Base-by-base conservation (phyloP, 106 monocot genomes). In the Amphibolis antarctica region DNA sequence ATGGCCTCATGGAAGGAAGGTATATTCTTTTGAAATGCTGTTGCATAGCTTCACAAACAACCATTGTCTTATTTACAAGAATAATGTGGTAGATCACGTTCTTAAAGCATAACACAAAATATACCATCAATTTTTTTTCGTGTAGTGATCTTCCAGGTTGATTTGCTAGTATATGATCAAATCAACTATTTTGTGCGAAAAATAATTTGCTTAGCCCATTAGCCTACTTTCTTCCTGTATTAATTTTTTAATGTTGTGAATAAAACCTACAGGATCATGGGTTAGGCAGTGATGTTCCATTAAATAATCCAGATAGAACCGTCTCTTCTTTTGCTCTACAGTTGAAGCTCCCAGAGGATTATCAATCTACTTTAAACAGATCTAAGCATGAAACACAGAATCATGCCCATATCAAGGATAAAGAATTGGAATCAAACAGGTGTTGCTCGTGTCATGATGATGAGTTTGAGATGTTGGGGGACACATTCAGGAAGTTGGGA, bases 321-420 rank as follows among this genome's bases (percentile, higher is more conserved):
- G 94, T 96, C 11, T 96, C 94, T 12, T 89, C 94, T 5, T 96
- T 86, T 61, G 86, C 89, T 11, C 58, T 66, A 66, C 83, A 86
- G 60, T 56, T 96, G 61, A 80, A 79, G 12, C 74, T 82, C 56
- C 18, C 20, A 21, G 30, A 54, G 44, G 48, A 79, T 66, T 49
- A 44, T 9, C 5, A 4, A 28, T 55, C 59, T 20, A 64, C 50
- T 53, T 63, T 58, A 47, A 42, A 50, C 20, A 27, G 26, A 36
- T 13, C 26, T 55, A 36, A 28, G 2, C 55, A 55, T 59, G 60
- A 27, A 52, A 10, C 13, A 12, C 27, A 42, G 7, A 14, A 73
- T 55, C 50, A 25, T 24, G 46, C 20, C 20, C 1, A 63, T 6
- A 30, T 42, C 63, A 9, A 20, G 25, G 60, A 75, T 28, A 36